These are phyloP conservation scores for Botryotinia convoluta DNA, from an alignment of 2,329 filamentous ascomycete genomes.

Conservation along the genomic window DNA sequence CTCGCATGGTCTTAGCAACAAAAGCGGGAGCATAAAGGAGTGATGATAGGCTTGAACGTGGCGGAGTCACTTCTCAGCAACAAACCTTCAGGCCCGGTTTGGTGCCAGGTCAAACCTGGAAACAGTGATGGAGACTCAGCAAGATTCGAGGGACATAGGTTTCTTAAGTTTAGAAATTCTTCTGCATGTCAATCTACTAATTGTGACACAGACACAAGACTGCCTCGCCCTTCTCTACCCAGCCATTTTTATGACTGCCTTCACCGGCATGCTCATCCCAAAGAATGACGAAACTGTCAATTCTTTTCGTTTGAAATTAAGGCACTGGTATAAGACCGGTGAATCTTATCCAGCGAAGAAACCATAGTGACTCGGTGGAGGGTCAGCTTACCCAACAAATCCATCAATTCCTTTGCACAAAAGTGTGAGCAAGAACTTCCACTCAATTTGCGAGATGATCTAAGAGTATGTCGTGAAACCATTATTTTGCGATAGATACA, in stretches of 20 bases:
- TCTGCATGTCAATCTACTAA: not conserved
- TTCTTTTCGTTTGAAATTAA: not conserved
- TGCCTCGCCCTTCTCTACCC: not conserved
- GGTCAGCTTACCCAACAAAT: not conserved
- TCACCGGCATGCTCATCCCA: not conserved
- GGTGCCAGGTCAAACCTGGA: not conserved
- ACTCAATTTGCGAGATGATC: not conserved
- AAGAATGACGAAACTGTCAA: not conserved
- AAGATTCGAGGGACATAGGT: not conserved
- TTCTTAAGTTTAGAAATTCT: not conserved
- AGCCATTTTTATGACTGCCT: not conserved
- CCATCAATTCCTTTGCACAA: not conserved
- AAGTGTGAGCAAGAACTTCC: not conserved
- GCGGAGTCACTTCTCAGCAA: not conserved
- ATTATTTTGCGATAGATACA: not conserved
- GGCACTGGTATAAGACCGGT: not conserved
- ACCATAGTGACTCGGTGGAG: not conserved
- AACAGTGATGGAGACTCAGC: not conserved
- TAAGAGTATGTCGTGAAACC: not conserved
- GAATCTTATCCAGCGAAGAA: not conserved
- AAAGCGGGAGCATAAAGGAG: not conserved
- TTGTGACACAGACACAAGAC: not conserved
- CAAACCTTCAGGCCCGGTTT: not conserved
- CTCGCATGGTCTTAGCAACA: not conserved
- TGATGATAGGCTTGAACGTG: not conserved